Evolutionary conservation across 1,284 basidiomycete genomes (phyloP), one percentile per base, ranked within the genome.

Genomic region (Marasmius tenuissimus): DNA sequence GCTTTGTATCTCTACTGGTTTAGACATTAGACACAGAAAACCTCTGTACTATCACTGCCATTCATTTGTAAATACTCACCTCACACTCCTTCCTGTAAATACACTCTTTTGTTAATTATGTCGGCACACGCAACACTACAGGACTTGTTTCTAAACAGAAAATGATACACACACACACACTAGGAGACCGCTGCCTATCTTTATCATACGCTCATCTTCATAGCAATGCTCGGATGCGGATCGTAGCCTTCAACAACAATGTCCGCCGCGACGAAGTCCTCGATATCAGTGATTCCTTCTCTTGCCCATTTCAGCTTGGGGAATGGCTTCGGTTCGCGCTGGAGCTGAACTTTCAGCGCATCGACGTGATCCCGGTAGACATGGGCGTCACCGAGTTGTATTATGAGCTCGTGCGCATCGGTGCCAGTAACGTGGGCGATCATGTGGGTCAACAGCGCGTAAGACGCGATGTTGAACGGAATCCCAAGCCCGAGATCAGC

Each of bases 381-480:
- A 70, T 99, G 97, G 3, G 97, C 96, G 69, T 99, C 97, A 7
- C 97, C 97, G 70, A 99, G 89, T 75, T 96, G 92, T 68, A 96
- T 92, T 69, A 96, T 84, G 57, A 99, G 86, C 73, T 97, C 94
- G 72, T 92, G 87, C 0, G 97, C 85, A 50, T 92, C 88, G 12
- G 93, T 96, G 57, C 85, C 83, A 2, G 97, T 98, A 59, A 98
- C 88, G 34, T 88, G 87, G 12, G 97, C 97, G 66, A 99, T 88
- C 93, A 99, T 97, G 76, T 98, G 95, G 0, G 96, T 97, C 59
- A 99, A 85, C 18, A 99, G 84, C 1, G 97, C 93, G 73, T 99
- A 99, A 1, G 94, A 97, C 9, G 97, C 97, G 76, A 99, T 98
- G 78, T 99, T 99, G 85, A 99, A 99, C 0, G 97, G 97, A 57